Base-by-base conservation (phyloP, 2,329 filamentous ascomycete species). In the Calonectria hawksworthii region DNA sequence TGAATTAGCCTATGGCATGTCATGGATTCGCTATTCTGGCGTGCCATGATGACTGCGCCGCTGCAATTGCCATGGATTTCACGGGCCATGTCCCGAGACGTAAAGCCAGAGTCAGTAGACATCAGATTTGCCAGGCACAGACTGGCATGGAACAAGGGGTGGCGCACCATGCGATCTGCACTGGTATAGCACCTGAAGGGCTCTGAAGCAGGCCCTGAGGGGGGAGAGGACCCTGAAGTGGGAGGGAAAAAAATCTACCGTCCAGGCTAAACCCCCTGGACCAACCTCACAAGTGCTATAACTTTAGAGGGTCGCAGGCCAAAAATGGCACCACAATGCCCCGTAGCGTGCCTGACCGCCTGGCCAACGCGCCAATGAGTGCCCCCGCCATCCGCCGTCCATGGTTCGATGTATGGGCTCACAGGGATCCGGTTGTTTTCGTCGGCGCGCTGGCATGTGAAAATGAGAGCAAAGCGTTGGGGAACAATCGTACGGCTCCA, bases 391-490 rank as follows among this genome's bases (percentile, higher is more conserved):
- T 56, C 32, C 44, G 64, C 68, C 68, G 68, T 56, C 26, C 38
- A 69, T 74, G 73, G 73, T 74, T 74, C 73, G 73, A 74, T 74
- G 65, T 54, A 74, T 74, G 69, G 73, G 69, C 73, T 72, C 69
- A 63, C 56, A 74, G 73, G 65, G 73, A 74, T 72, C 73, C 69
- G 63, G 63, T 54, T 47, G 44, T 74, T 72, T 72, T 72, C 72
- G 67, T 70, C 38, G 30, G 38, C 65, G 36, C 41, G 32, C 38
- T 66, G 72, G 67, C 72, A 74, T 74, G 72, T 74, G 72, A 74
- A 74, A 74, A 32, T 23, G 59, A 38, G 30, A 67, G 66, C 71
- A 73, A 73, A 70, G 47, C 61, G 71, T 70, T 73, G 66, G 71
- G 71, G 50, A 47, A 41, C 34, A 56, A 74, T 74, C 72, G 72